Conservation (phyloP, 1,139 yeast genomes). For the Hyphopichia pseudoburtonii region DNA sequence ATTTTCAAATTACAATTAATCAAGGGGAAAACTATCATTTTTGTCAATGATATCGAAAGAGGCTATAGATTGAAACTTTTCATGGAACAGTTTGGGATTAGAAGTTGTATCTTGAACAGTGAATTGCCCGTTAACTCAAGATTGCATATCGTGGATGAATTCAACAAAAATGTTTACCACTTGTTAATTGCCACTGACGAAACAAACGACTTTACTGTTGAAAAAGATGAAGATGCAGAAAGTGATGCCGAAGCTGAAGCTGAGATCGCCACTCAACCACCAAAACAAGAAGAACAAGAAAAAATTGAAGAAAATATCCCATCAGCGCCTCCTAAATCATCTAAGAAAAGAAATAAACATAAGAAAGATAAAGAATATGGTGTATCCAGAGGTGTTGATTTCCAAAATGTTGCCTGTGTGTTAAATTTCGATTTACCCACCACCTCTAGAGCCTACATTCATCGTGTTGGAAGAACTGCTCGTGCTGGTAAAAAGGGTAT, state of each 20-base stretch:
- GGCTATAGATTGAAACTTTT: conserved; percentile 90
- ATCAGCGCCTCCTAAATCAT: conserved; percentile 15
- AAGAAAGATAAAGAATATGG: conserved; percentile 77
- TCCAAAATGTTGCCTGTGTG: conserved; percentile 94
- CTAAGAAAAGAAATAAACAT: conserved; percentile 29
- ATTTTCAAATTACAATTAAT: conserved; percentile 85
- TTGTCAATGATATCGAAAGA: conserved; percentile 93
- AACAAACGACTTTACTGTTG: conserved; percentile 53
- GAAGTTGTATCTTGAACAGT: conserved; percentile 83
- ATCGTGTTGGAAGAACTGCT: conserved; percentile 96
- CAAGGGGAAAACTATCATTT: conserved; percentile 86
- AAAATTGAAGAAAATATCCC: conserved; percentile 14
- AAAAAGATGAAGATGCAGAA: conserved; percentile 51
- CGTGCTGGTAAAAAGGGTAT: conserved; percentile 96
- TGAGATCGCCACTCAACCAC: too few relatives aligned
- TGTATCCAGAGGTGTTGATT: conserved; percentile 96
- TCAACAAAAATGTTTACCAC: conserved; percentile 84
- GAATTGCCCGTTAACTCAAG: conserved; percentile 93
- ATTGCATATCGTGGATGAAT: conserved; percentile 92
- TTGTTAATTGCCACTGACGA: conserved; percentile 95
- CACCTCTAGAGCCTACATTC: conserved; percentile 86
- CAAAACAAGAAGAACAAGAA: conserved; percentile 11
- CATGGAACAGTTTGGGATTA: conserved; percentile 91
- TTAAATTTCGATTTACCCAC: conserved; percentile 93
- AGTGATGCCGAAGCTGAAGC: conserved; percentile 29